Conservation (phyloP, 108 stramenopile species). For the Parietichytrium sp. region DNA sequence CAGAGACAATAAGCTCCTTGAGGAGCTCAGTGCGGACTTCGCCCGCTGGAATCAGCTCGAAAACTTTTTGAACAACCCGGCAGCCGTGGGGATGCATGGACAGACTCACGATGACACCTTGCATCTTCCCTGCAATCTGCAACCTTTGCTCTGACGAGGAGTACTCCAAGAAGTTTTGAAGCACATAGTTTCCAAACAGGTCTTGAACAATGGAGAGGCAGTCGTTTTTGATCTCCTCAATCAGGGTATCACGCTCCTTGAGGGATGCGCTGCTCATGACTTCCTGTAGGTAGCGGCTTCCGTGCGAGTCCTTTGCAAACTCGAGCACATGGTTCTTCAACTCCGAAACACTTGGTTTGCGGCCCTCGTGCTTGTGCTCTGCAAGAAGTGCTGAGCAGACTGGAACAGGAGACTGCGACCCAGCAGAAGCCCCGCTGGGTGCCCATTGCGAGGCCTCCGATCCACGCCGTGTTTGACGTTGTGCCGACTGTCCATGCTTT, state of each 20-base stretch:
- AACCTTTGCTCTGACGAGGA: neutral
- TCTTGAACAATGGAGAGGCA: neutral
- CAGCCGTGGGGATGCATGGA: constrained; percentile 6
- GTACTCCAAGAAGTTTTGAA: neutral
- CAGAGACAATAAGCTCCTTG: constrained; percentile 10
- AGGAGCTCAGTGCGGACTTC: constrained; percentile 14
- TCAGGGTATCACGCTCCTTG: neutral
- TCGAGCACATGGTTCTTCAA: constrained; percentile 3
- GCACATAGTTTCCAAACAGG: constrained; percentile 34
- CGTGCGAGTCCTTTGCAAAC: constrained; percentile 6
- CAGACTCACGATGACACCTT: neutral
- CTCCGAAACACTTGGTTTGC: neutral
- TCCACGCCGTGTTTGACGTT: neutral
- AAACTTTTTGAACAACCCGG: neutral
- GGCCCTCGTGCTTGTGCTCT: neutral
- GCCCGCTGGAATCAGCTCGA: neutral
- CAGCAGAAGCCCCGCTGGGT: too few species aligned
- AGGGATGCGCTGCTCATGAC: neutral
- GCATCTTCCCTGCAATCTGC: neutral
- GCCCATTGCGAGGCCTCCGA: neutral
- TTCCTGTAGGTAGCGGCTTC: neutral
- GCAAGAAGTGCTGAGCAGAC: neutral
- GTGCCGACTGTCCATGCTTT: neutral
- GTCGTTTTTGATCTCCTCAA: neutral
- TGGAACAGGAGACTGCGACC: too few species aligned